Evolutionary conservation across 768 basidiomycete species (phyloP), one percentile per base, ranked within the genome.

Genomic region (Boletus pseudopeckii): DNA sequence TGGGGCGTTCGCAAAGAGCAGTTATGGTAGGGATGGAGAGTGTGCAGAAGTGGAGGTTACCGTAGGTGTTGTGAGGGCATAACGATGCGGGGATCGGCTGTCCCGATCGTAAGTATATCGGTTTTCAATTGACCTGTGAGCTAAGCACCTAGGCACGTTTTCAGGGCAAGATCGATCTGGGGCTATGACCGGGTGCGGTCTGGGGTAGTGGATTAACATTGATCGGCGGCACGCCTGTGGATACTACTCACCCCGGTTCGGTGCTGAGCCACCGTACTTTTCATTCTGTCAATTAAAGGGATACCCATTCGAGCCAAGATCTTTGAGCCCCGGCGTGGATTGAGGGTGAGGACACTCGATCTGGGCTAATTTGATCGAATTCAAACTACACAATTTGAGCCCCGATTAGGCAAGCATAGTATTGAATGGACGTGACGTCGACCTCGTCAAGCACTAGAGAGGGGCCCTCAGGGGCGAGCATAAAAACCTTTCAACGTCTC

Each of bases 1-100:
- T 41, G 72, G 71, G 41, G 85, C 82, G 17, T 72, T 89, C 54
- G 73, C 73, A 20, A 69, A 58, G 60, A 65, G 64, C 26, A 68
- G 70, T 28, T 58, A 58, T 37, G 54, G 69, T 8, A 71, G 60
- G 28, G 65, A 67, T 3, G 64, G 56, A 28, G 67, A 64, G 14
- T 54, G 58, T 49, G 65, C 53, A 10, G 80, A 80, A 22, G 80
- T 83, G 45, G 84, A 87, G 63, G 84, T 91, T 10, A 89, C 86
- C 0, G 82, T 91, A 22, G 89, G 89, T 3, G 76, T 90, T 55
- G 84, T 90, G 33, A 74, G 83, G 52, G 86, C 80, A 10, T 85
- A 62, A 66, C 49, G 58, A 6, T 41, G n/a, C 9, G 13, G 32
- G 58, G 42, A 37, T 5, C n/a, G 15, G 10, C 7, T 4, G 33